phyloP scores from a whole-genome alignment of 768 basidiomycete genomes.

The Mycena amicta region DNA sequence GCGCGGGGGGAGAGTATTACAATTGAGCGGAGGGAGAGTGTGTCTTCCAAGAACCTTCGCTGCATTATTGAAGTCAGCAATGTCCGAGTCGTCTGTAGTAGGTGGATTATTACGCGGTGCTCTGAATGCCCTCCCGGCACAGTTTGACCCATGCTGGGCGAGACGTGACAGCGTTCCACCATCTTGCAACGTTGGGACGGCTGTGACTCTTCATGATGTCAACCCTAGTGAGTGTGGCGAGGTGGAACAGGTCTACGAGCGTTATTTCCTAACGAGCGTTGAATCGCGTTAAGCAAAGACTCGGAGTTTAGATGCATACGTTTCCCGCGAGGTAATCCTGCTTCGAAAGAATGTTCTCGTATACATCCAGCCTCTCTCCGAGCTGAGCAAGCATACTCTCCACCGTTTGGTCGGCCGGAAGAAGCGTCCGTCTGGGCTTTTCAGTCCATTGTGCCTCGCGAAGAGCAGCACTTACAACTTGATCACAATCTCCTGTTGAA shows the following conservation, averaged over 20 bases:
- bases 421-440: no score
- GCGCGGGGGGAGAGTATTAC: no score
- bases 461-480: background rate
- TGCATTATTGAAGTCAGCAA: no score
- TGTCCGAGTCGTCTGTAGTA: no score
- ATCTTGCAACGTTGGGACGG: constrained; percentile 9
- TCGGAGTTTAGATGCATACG: background rate
- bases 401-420: no score
- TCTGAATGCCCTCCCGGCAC: constrained; percentile 4
- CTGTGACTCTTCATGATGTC: constrained; percentile 4
- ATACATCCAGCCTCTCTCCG: constrained; percentile 4
- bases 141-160: constrained; percentile 8
- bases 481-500: background rate
- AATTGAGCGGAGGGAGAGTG: no score
- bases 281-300: background rate
- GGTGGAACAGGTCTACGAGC: constrained; percentile 52
- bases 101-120: no score
- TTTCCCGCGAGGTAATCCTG: constrained; percentile 12
- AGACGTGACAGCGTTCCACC: constrained; percentile 8
- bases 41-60: no score
- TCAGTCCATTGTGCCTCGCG: no score
- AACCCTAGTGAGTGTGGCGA: constrained; percentile 32
- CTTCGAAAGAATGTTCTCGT: constrained; percentile 9
- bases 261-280: constrained; percentile 33
- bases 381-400: no score